Percentiles rank a stretch among this genome's conserved stretches.
Conservation (phyloP, 1,284 basidiomycete genomes). For the Athelia sp. region DNA sequence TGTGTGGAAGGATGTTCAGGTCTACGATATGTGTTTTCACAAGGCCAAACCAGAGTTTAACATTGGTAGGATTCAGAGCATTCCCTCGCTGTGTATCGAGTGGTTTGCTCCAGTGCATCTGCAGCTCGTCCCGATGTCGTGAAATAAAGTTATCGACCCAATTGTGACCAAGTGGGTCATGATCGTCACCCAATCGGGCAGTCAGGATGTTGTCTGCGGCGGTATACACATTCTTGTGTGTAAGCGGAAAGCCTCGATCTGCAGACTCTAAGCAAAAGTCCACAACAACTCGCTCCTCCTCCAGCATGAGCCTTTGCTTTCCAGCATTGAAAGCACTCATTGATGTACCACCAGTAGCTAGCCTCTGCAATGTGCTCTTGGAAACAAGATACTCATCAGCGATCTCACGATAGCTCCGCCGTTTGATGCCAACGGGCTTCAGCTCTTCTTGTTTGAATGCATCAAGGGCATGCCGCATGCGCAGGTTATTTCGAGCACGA, state of each 20-base stretch:
- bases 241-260: constrained; percentile 14
- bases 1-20: constrained; percentile 14
- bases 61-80: constrained; percentile 19
- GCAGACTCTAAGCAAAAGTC: constrained; percentile 16
- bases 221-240: not conserved
- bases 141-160: not conserved
- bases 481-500: too few species aligned
- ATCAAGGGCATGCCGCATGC: too few species aligned
- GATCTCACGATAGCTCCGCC: too few species aligned
- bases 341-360: constrained; percentile 1
- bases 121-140: constrained; percentile 9
- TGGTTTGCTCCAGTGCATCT: constrained; percentile 21
- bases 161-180: not conserved
- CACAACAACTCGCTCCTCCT: constrained; percentile 18
- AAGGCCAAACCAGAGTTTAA: constrained; percentile 20
- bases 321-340: constrained; percentile 15
- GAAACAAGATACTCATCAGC: too few species aligned
- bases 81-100: constrained; percentile 21
- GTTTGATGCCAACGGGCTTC: too few species aligned
- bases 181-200: not conserved
- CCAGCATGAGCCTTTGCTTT: constrained; percentile 17
- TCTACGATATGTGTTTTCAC: constrained; percentile 14
- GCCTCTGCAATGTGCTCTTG: too few species aligned
- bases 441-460: too few species aligned
- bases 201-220: not conserved